Evolutionary conservation across 768 basidiomycete species (phyloP), one percentile per base, ranked within the genome.

Genomic region (Galerina sulciceps): DNA sequence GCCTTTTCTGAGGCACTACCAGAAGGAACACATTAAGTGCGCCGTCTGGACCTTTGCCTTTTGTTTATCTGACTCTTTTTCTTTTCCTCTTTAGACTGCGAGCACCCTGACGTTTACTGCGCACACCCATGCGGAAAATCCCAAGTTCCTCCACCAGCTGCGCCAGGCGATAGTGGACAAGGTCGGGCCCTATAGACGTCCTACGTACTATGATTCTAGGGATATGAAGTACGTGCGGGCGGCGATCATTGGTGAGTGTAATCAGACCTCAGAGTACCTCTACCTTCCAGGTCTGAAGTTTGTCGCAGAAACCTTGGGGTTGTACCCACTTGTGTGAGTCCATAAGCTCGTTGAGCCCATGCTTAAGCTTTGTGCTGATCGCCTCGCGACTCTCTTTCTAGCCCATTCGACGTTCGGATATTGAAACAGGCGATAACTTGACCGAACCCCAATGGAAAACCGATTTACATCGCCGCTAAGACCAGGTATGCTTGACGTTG

Each of bases 51-150:
- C 1, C 14, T 35, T 4, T 10, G 18, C 20, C 46, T 34, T 17
- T 14, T 1, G 10, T 35, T 14, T 10, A 2, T n/a, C 18, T 45
- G 20, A 23, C n/a, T 35, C 5, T 9, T 48, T 17, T 31, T n/a
- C n/a, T n/a, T 6, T 9, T 26, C 48, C 9, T n/a, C 45, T 35
- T 15, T 50, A 80, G 81, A 81, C 79, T 18, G 77, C 81, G 8
- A 73, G 73, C 34, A 75, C 74, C 1, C 65, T 85, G 46, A 82
- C 76, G 3, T 81, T 76, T 53, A 71, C 72, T 3, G 63, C 79
- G 2, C 84, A 85, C 66, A 69, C 79, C 60, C 74, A 85, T 40
- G 70, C 81, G 20, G 71, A 76, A 66, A 72, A 84, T 61, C 82
- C 81, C 2, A 58, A 73, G 0, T 69, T 81, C n/a, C 62, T 79